Evolutionary conservation across 805 yeast genomes (phyloP).

Genomic region (Wickerhamiella qilinensis): DNA sequence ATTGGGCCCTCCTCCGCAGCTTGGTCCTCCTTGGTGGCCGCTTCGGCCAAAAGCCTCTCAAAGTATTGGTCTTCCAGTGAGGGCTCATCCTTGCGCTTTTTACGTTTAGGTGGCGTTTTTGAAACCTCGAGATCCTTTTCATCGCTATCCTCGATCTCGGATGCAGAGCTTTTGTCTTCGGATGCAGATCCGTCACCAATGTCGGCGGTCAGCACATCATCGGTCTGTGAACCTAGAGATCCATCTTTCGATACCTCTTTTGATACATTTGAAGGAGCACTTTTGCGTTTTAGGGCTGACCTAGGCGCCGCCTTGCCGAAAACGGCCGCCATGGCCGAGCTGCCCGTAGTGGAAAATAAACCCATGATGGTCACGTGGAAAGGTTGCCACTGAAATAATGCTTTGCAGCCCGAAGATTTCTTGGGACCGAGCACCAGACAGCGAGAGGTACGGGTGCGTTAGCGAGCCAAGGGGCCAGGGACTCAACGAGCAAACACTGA

Average conservation of each 20-base stretch:
- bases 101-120: background rate
- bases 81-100: conserved; percentile 17
- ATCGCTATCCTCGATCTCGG: background rate
- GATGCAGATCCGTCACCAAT: no score
- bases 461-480: background rate
- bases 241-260: no score
- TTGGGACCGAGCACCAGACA: no score
- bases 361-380: conserved; percentile 6
- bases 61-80: conserved; percentile 33
- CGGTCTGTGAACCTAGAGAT: no score
- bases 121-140: background rate
- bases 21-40: conserved; percentile 16
- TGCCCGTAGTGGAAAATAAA: conserved; percentile 2
- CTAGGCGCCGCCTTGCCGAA: conserved; percentile 2
- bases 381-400: no score
- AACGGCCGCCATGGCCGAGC: conserved; percentile 3
- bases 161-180: no score
- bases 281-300: background rate
- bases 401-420: no score
- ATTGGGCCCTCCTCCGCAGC: conserved; percentile 5
- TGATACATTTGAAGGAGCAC: no score
- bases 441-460: no score
- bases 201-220: no score
- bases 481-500: no score
- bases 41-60: conserved; percentile 31